phyloP scores from a whole-genome alignment of 1,139 yeast genomes.

The Candida tetrigidarum region DNA sequence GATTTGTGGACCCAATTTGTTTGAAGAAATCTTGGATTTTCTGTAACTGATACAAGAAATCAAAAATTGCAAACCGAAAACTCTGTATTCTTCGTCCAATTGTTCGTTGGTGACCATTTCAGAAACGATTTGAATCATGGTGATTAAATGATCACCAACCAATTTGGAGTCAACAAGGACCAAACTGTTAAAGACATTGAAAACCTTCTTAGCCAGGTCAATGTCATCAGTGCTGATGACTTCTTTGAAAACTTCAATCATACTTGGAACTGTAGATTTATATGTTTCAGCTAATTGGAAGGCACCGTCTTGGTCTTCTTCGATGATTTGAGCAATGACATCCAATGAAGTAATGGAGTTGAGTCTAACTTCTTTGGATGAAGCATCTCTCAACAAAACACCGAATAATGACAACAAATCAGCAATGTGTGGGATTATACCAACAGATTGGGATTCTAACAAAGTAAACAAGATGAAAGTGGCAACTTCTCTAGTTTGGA shows the following conservation, averaged over 20 bases:
- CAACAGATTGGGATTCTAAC: slow-evolving; percentile 73
- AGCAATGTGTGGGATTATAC: slow-evolving; percentile 62
- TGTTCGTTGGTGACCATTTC: slow-evolving; percentile 72
- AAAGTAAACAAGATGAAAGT: slow-evolving; percentile 78
- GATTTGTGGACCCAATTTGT: slow-evolving; percentile 82
- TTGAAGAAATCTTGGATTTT: slow-evolving; percentile 64
- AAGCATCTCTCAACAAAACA: slow-evolving; percentile 66
- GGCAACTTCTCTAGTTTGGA: slow-evolving; percentile 80
- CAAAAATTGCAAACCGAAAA: slow-evolving; percentile 83
- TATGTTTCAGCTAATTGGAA: slow-evolving; percentile 57
- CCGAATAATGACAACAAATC: slow-evolving; percentile 75
- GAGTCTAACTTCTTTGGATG: slow-evolving; percentile 75
- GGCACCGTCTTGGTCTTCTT: slow-evolving; percentile 47
- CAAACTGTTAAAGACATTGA: slow-evolving; percentile 85
- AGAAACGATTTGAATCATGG: slow-evolving; percentile 71
- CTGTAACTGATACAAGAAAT: slow-evolving; percentile 75
- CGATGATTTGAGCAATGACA: slow-evolving; percentile 69
- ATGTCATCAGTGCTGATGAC: slow-evolving; percentile 73
- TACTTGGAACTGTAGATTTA: slow-evolving; percentile 71
- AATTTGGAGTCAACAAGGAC: slow-evolving; percentile 76
- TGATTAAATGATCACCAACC: slow-evolving; percentile 75
- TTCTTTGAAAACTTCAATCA: slow-evolving; percentile 82
- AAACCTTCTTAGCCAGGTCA: slow-evolving; percentile 73
- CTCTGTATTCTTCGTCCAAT: slow-evolving; percentile 81
- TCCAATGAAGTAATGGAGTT: slow-evolving; percentile 86